phyloP scores from a whole-genome alignment of 2,329 filamentous ascomycete species.

The Talaromyces pinophilus region DNA sequence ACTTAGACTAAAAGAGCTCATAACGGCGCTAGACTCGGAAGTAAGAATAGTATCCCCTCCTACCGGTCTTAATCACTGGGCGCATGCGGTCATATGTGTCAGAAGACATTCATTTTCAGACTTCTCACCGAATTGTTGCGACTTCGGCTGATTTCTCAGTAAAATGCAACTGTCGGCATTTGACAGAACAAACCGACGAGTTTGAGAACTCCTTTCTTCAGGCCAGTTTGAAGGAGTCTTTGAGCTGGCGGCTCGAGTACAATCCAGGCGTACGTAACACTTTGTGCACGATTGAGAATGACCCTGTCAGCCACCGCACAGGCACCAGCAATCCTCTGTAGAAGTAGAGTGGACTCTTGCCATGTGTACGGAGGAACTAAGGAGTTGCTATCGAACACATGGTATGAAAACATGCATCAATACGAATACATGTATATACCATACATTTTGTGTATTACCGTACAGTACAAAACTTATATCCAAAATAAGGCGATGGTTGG shows the following conservation, averaged over 20 bases:
- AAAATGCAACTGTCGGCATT: background rate
- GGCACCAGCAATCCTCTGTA: background rate
- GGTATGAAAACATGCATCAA: background rate
- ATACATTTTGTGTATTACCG: background rate
- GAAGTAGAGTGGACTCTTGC: background rate
- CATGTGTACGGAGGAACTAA: background rate
- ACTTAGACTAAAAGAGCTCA: background rate
- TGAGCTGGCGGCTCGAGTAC: background rate
- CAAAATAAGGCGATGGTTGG: background rate
- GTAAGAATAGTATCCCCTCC: background rate
- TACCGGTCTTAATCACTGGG: constrained; percentile 1
- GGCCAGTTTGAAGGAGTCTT: background rate
- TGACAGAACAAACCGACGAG: background rate
- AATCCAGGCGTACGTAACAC: background rate
- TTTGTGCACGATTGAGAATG: background rate
- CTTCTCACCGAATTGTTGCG: background rate
- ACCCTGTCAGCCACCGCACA: constrained; percentile 8
- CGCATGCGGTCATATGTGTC: background rate
- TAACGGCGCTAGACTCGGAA: background rate
- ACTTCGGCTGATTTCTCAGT: background rate
- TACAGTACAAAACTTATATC: background rate
- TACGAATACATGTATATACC: constrained; percentile 7
- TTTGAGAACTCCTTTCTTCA: background rate
- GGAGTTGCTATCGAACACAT: background rate
- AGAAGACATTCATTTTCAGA: background rate